Percentiles rank a stretch among this genome's conserved stretches.
Evolutionary conservation across 2,329 filamentous ascomycete species (phyloP).

Genomic region (Hypoxylon sp.): DNA sequence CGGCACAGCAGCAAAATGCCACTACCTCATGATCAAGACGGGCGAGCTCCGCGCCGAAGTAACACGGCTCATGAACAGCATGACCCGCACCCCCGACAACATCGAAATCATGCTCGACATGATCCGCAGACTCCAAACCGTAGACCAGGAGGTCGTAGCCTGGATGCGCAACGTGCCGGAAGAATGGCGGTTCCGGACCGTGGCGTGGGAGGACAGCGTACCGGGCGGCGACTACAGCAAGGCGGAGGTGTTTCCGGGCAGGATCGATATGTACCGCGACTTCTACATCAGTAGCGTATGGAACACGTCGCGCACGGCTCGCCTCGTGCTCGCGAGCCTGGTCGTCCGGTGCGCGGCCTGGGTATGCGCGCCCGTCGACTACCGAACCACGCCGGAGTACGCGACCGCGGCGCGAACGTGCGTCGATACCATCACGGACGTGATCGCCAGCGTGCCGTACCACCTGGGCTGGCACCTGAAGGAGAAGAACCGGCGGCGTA

Average conservation of each 20-base stretch:
- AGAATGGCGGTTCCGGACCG: slow-evolving; percentile 66
- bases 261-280: slow-evolving; percentile 72
- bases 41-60: slow-evolving; percentile 70
- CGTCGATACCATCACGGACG: slow-evolving; percentile 69
- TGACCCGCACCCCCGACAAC: slow-evolving; percentile 64
- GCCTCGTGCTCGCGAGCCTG: slow-evolving; percentile 69
- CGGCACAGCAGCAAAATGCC: slow-evolving; percentile 63
- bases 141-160: slow-evolving; percentile 67
- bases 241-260: slow-evolving; percentile 72
- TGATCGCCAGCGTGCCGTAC: slow-evolving; percentile 74
- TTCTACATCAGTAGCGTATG: slow-evolving; percentile 71
- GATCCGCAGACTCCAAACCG: slow-evolving; percentile 65
- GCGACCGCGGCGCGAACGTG: slow-evolving; percentile 67
- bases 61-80: slow-evolving; percentile 64
- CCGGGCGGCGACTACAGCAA: slow-evolving; percentile 66
- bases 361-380: slow-evolving; percentile 73
- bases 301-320: slow-evolving; percentile 69
- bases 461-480: slow-evolving; percentile 71
- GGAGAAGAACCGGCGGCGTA: slow-evolving; percentile 59
- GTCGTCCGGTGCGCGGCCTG: slow-evolving; percentile 73
- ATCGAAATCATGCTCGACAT: slow-evolving; percentile 66
- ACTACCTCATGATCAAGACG: slow-evolving; percentile 68
- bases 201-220: slow-evolving; percentile 70
- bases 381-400: slow-evolving; percentile 74
- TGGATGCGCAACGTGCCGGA: slow-evolving; percentile 69